Conservation (phyloP, 2,329 filamentous ascomycete genomes). For the Cladosporium colombiae region DNA sequence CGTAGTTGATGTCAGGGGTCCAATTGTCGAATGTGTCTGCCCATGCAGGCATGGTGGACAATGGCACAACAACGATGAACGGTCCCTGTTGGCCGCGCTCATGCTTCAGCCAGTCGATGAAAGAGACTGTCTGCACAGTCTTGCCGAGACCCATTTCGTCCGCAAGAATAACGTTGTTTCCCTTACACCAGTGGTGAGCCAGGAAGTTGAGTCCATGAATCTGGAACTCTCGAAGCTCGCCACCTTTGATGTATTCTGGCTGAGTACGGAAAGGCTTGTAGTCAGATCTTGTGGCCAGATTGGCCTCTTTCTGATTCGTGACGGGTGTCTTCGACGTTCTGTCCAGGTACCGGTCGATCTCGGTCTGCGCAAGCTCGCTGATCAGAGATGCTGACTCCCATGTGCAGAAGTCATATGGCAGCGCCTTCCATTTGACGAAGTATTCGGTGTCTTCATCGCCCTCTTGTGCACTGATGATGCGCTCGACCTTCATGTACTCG, state of each 20-base stretch:
- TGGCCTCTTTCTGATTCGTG: conserved; percentile 77
- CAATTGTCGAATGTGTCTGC: conserved; percentile 96
- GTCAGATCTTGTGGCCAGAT: conserved; percentile 69
- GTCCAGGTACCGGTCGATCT: conserved; percentile 89
- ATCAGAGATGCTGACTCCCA: conserved; percentile 83
- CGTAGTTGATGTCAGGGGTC: conserved; percentile 94
- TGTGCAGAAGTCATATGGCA: conserved; percentile 91
- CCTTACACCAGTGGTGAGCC: conserved; percentile 91
- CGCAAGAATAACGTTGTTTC: conserved; percentile 93
- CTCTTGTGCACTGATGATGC: conserved; percentile 81
- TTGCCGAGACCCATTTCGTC: conserved; percentile 99
- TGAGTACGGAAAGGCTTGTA: conserved; percentile 76
- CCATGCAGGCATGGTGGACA: conserved; percentile 97
- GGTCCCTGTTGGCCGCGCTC: conserved; percentile 87
- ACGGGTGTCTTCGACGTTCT: conserved; percentile 77
- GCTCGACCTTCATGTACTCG: conserved; percentile 89
- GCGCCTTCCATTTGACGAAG: conserved; percentile 83
- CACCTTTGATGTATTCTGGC: conserved; percentile 79
- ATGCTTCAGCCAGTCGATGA: conserved; percentile 95
- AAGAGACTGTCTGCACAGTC: conserved; percentile 95
- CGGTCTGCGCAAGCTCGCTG: conserved; percentile 75
- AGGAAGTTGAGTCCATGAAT: conserved; percentile 93
- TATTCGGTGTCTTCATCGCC: conserved; percentile 84
- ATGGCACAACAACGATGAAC: conserved; percentile 93
- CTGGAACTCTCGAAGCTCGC: conserved; percentile 89